A percentile compares a stretch with the other conserved stretches of the same genome.
Conservation (phyloP, 371 early-diverging fungal species). For the Mortierella sp. region DNA sequence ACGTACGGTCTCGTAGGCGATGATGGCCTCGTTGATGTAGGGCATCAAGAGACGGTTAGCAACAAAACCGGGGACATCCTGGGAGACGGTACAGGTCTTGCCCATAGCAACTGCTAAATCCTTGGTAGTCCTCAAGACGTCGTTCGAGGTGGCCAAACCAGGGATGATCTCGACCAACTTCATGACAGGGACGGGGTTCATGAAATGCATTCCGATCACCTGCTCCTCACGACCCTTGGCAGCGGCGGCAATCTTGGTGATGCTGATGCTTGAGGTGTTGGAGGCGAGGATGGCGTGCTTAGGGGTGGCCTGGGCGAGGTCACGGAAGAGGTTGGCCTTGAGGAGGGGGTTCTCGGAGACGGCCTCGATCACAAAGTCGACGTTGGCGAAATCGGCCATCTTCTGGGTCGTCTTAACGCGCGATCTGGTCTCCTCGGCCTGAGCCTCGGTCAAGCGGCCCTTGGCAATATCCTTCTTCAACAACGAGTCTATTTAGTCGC, state of each 20-base stretch:
- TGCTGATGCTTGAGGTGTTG: constrained; percentile 96
- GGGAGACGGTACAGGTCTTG: constrained; percentile 89
- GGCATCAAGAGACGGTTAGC: constrained; percentile 98
- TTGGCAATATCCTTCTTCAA: constrained; percentile 93
- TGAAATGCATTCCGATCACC: constrained; percentile 95
- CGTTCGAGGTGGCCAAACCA: constrained; percentile 85
- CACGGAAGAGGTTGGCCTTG: constrained; percentile 87
- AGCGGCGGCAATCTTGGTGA: constrained; percentile 96
- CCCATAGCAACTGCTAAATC: constrained; percentile 90
- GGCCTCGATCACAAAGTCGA: constrained; percentile 96
- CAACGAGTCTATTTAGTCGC: constrained; percentile 72
- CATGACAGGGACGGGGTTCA: constrained; percentile 99
- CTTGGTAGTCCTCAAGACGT: constrained; percentile 81
- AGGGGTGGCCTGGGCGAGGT: constrained; percentile 79
- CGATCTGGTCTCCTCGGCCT: constrained; percentile 73
- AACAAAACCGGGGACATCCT: constrained; percentile 97
- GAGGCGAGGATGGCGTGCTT: constrained; percentile 91
- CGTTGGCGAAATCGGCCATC: constrained; percentile 69
- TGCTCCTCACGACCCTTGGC: constrained; percentile 84
- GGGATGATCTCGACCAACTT: constrained; percentile 98
- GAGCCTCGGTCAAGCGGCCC: constrained; percentile 86
- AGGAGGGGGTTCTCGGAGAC: constrained; percentile 93
- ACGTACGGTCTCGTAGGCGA: constrained; percentile 88
- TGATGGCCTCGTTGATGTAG: constrained; percentile 97
- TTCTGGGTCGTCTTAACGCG: constrained; percentile 76